Percentiles rank a stretch among this genome's conserved stretches.
phyloP scores from a whole-genome alignment of 139 green algal species.

The Chlamydomonas sp. region DNA sequence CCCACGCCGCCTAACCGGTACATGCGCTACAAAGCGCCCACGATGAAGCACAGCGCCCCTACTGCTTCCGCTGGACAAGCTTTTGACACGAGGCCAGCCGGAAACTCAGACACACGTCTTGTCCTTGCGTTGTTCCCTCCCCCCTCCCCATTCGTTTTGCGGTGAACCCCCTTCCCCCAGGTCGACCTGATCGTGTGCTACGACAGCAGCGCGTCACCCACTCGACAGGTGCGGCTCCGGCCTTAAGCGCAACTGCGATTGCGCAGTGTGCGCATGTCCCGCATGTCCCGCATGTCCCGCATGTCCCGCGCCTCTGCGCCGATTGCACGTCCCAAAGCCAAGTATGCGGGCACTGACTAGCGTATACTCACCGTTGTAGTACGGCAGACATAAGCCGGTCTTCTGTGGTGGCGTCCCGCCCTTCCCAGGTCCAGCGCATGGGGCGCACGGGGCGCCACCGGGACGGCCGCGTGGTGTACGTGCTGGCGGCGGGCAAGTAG shows the following conservation, averaged over 20 bases:
- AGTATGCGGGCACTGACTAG: too few relatives aligned
- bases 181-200: constrained; percentile 97
- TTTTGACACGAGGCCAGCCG: background rate
- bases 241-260: too few relatives aligned
- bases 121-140: background rate
- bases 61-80: background rate
- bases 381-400: too few relatives aligned
- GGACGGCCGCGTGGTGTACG: constrained; percentile 87
- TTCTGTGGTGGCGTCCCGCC: constrained; percentile 62
- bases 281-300: too few relatives aligned
- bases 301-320: too few relatives aligned
- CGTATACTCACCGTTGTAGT: too few relatives aligned
- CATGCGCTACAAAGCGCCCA: background rate
- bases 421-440: constrained; percentile 89
- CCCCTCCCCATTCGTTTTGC: background rate
- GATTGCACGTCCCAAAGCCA: too few relatives aligned
- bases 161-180: constrained; percentile 32
- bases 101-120: background rate
- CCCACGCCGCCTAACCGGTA: background rate
- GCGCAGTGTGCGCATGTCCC: too few relatives aligned
- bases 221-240: constrained; percentile 62
- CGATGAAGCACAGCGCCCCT: background rate
- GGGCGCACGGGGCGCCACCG: constrained; percentile 91
- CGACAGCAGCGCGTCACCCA: constrained; percentile 81
- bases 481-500: constrained; percentile 75